Evolutionary conservation across 2,329 filamentous ascomycete genomes (phyloP).

Genomic region (Penicillium sp.): DNA sequence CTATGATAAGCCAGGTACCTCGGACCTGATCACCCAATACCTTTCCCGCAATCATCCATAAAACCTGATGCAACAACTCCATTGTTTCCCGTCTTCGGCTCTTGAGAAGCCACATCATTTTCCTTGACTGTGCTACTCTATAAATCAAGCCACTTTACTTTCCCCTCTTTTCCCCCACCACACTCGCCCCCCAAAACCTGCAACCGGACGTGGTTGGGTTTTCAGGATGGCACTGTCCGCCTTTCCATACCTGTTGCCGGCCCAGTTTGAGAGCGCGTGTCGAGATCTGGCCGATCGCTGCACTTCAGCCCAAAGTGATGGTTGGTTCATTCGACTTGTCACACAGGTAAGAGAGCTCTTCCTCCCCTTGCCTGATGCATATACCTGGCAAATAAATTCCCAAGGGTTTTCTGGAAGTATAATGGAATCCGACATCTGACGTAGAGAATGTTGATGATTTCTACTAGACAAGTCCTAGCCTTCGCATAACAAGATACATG

Average conservation of each 20-base stretch:
- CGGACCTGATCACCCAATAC: neutral
- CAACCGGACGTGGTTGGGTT: slow-evolving; percentile 6
- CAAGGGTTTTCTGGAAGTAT: neutral
- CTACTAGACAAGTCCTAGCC: slow-evolving; percentile 30
- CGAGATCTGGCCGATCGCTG: slow-evolving; percentile 51
- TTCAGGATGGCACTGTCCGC: slow-evolving; percentile 17
- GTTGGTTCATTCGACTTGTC: slow-evolving; percentile 41
- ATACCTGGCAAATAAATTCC: neutral
- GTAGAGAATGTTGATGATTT: neutral
- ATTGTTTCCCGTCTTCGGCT: neutral
- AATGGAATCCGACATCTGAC: neutral
- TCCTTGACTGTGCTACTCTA: too few relatives aligned
- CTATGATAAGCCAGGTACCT: neutral
- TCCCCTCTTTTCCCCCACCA: neutral
- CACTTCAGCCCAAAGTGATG: slow-evolving; percentile 52
- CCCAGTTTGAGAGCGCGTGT: slow-evolving; percentile 67
- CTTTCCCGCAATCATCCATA: neutral
- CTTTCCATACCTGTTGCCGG: slow-evolving; percentile 61
- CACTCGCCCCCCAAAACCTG: neutral
- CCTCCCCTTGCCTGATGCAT: slow-evolving; percentile 3
- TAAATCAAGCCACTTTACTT: neutral
- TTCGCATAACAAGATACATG: slow-evolving; percentile 32
- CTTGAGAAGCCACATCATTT: too few relatives aligned
- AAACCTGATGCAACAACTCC: neutral
- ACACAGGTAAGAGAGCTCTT: slow-evolving; percentile 26